Percentiles rank a stretch among this genome's conserved stretches.
phyloP scores from a whole-genome alignment of 2,329 filamentous ascomycete genomes.

The Epicoccum nigrum region DNA sequence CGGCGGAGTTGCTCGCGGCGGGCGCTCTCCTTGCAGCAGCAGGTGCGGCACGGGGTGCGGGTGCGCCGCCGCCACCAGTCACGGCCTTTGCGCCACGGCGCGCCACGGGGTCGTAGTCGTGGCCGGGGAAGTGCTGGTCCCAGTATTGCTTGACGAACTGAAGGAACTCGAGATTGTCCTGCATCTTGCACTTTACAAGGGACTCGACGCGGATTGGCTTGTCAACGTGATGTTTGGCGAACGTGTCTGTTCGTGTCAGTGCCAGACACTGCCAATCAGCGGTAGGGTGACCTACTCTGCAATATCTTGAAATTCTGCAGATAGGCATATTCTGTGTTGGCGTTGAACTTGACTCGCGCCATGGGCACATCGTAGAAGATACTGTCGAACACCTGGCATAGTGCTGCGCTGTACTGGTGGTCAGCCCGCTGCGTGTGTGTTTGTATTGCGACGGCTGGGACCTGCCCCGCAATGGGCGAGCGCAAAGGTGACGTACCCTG shows the following conservation, averaged over 20 bases:
- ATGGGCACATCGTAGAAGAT: conserved; percentile 97
- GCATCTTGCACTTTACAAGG: conserved; percentile 98
- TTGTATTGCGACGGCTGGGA: conserved; percentile 3
- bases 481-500: conserved; percentile 69
- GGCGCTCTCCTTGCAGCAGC: conserved; percentile 56
- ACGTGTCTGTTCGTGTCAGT: conserved; percentile 66
- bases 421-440: conserved; percentile 26
- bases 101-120: conserved; percentile 90
- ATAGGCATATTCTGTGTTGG: conserved; percentile 95
- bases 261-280: background rate
- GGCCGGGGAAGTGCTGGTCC: conserved; percentile 97
- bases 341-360: conserved; percentile 97
- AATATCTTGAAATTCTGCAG: conserved; percentile 98
- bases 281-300: conserved; percentile 71
- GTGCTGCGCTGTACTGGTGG: conserved; percentile 70
- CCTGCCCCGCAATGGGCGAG: conserved; percentile 8
- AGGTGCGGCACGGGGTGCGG: conserved; percentile 58
- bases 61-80: conserved; percentile 51
- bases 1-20: conserved; percentile 48
- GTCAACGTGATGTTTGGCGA: conserved; percentile 85
- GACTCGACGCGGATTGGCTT: conserved; percentile 86
- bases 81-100: conserved; percentile 74
- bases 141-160: conserved; percentile 97
- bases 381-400: conserved; percentile 98
- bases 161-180: conserved; percentile 98